Evolutionary conservation across 495 filamentous ascomycete species (phyloP), one percentile per base, ranked within the genome.

Genomic region (Tuber microsphaerosporum): DNA sequence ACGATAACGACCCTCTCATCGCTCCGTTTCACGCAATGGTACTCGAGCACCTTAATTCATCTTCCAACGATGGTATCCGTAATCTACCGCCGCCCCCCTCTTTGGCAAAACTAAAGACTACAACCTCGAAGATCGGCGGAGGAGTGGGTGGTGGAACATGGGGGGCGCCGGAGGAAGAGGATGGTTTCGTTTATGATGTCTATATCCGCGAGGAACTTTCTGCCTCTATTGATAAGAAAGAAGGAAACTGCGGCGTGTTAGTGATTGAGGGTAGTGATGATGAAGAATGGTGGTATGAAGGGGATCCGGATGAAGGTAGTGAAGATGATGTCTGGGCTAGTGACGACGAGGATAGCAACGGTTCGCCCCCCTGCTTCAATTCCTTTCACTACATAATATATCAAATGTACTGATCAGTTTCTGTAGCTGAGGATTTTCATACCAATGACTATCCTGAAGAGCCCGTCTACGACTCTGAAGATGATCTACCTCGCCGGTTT

Each of bases 371-470:
- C 26, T 16, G 8, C 48, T 48, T 39, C 7, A 7, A 34, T n/a
- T 34, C 19, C 56, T 17, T 17, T 44, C 71, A 20, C n/a, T 4
- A 74, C 41, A 16, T 41, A 48, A 75, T 68, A 1, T 16, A 14
- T 44, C 7, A 26, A 74, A 20, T 22, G 12, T 77, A 56, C 75
- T 74, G 37, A 80, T n/a, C 0, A 39, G 41, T 41, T 19, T 43
- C 17, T 68, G 41, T n/a, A 81, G 81, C 81, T 20, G 81, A 83
- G 79, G 81, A 82, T 44, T 83, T 78, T 46, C 77, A 80, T 43
- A 82, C 81, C n/a, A 82, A 82, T 43, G 81, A 83, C 51, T 83
- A 83, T 71, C 81, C 81, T 8, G 81, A 83, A 43, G 81, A 83
- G 51, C 74, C 76, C 22, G n/a, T 56, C 22, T 72, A 78, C 41